Base-by-base conservation (phyloP, 495 filamentous ascomycete genomes). In the Neurospora tetrasperma region DNA sequence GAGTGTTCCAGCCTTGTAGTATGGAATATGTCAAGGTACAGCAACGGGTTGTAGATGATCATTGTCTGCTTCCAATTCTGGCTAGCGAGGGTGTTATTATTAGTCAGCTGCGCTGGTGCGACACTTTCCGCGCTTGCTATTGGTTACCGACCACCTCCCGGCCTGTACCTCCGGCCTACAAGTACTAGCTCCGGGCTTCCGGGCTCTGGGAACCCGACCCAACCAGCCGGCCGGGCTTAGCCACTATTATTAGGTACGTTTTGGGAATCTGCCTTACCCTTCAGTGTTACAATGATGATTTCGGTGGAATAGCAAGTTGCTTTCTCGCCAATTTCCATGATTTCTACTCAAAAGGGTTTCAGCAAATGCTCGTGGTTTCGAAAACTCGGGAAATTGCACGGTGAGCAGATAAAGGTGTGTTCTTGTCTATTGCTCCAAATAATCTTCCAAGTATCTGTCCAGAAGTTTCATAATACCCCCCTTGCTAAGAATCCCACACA, bases 231-330 rank as follows among this genome's bases (percentile, higher is more conserved):
- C 48, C 48, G 23, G 23, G 12, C 48, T 62, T 23, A 62, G 12
- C 48, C 48, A 62, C 48, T 62, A 12, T 62, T 31, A 62, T 12
- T 27, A 62, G 11, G 5, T 31, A 31, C 23, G 2, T 31, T 3
- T 62, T 2, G 23, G 23, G 0, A 31, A 62, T 62, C 23, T 62
- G 48, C 48, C 23, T 62, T 31, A 6, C 20, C 23, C 23, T 59
- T 0, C 2, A 1, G 6, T 16, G 6, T 31, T 0, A 31, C 0
- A 5, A 2, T 0, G 2, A 31, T 59, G n/a, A 0, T 8, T 14
- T 14, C 0, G 2, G 20, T 16, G 11, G 11, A 59, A 4, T 59
- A 1, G 27, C 11, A 14, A 27, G 20, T 5, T 59, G 23, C 1
- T 20, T 14, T 14, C 11, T 31, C 1, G 48, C 20, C 6, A 20